Evolutionary conservation across 768 basidiomycete species (phyloP), one percentile per base, ranked within the genome.

Genomic region (Kwoniella dendrophila): DNA sequence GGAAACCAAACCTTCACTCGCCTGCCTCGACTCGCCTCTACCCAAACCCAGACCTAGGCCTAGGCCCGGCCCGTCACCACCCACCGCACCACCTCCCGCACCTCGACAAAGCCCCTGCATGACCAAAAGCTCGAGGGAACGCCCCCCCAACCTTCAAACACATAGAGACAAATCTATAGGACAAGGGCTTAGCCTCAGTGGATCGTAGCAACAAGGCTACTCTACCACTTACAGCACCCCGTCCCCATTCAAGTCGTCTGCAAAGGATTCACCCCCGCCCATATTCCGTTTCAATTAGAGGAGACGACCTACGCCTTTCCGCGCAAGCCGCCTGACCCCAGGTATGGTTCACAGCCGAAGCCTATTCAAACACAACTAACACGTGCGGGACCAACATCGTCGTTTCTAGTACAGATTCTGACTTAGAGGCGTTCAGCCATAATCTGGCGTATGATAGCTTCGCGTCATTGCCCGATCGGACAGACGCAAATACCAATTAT

Each of bases 391-490:
- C 83, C 82, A 83, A 85, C 82, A 85, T 86, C 85, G 82, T 86
- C 83, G 82, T 84, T 82, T 87, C 85, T 83, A 85, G 86, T 85
- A 86, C 83, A 83, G 86, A 86, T 87, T 87, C 86, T 86, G 85
- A 82, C 86, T 87, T 87, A 87, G 86, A 87, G 86, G 86, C 85
- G 83, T 87, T 87, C 86, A 87, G 86, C 84, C 86, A 87, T 87
- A 87, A 87, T 86, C 86, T 86, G 85, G 84, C 86, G 84, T 85
- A 86, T 86, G 86, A 85, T 87, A 87, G 86, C 86, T 86, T 87
- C 84, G 84, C 84, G 80, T 83, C 86, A 86, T 84, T 86, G 86
- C 85, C 85, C 85, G 83, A 84, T 87, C 85, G 83, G 85, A 86
- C 59, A 86, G 85, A 82, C 80, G 84, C 86, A 87, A 86, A 86